Evolutionary conservation across 257 asterid species (phyloP).

Genomic region (Nicotiana noctiflora): DNA sequence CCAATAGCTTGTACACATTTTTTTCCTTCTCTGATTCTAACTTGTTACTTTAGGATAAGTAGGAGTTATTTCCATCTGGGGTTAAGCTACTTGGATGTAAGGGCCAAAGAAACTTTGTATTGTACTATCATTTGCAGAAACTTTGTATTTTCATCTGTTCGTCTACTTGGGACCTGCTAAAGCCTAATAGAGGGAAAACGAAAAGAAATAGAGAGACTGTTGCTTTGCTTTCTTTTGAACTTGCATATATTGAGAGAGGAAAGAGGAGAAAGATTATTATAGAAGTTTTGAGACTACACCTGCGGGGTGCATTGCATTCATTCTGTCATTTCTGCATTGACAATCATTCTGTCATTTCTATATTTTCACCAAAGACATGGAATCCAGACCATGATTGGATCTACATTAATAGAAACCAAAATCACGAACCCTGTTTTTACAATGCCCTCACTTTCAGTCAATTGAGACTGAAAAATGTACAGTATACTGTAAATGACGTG

Average conservation of each 20-base stretch:
- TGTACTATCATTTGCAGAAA: not conserved
- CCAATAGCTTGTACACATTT: not conserved
- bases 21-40: not conserved
- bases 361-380: not conserved
- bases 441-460: not conserved
- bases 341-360: not conserved
- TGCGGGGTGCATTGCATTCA: no score
- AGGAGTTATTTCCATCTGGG: not conserved
- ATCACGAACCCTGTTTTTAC: not conserved
- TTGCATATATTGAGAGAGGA: not conserved
- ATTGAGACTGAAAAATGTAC: not conserved
- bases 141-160: no score
- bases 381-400: not conserved
- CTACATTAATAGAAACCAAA: no score
- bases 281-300: no score
- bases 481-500: not conserved
- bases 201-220: no score
- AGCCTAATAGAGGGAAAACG: not conserved
- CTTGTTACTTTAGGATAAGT: not conserved
- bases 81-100: no score
- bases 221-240: not conserved
- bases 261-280: no score
- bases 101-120: not conserved
- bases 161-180: not conserved
- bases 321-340: not conserved